Conservation (phyloP, 495 filamentous ascomycete species). For the Trypethelium eluteriae region DNA sequence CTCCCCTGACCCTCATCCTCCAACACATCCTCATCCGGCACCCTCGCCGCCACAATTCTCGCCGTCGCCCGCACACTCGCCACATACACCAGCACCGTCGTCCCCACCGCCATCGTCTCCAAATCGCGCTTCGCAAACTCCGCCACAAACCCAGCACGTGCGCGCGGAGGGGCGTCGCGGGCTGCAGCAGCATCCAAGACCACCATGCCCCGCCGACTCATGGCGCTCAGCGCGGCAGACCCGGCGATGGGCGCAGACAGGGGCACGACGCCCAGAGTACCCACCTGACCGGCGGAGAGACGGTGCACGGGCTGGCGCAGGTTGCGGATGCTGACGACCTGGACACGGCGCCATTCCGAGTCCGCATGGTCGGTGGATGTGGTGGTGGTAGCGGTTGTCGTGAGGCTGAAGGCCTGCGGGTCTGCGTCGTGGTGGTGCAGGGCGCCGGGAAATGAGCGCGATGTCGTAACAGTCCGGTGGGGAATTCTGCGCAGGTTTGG, state of each 20-base stretch:
- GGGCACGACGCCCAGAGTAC: conserved; percentile 75
- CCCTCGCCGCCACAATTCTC: conserved; percentile 48
- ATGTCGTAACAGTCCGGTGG: conserved; percentile 21
- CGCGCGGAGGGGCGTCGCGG: conserved; percentile 38
- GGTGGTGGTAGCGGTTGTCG: no score
- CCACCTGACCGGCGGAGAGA: conserved; percentile 74
- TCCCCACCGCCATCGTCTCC: conserved; percentile 44
- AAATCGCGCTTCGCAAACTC: conserved; percentile 28
- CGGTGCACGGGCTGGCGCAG: conserved; percentile 74
- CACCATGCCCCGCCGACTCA: conserved; percentile 79
- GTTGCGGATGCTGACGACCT: conserved; percentile 77
- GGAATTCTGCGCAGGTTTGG: neutral
- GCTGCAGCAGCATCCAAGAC: conserved; percentile 46
- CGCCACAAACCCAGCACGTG: conserved; percentile 48
- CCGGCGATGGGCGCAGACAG: conserved; percentile 30
- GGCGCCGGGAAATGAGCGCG: conserved; percentile 36
- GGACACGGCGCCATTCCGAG: conserved; percentile 67
- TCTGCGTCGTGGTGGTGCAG: conserved; percentile 27
- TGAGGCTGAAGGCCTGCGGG: no score
- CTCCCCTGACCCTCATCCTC: conserved; percentile 22
- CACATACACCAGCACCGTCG: conserved; percentile 70
- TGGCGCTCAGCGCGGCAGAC: conserved; percentile 31
- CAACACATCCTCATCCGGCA: conserved; percentile 33
- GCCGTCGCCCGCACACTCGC: conserved; percentile 79
- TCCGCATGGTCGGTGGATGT: neutral